Base-by-base conservation (phyloP, 106 monocot species). In the Acorus gramineus region DNA sequence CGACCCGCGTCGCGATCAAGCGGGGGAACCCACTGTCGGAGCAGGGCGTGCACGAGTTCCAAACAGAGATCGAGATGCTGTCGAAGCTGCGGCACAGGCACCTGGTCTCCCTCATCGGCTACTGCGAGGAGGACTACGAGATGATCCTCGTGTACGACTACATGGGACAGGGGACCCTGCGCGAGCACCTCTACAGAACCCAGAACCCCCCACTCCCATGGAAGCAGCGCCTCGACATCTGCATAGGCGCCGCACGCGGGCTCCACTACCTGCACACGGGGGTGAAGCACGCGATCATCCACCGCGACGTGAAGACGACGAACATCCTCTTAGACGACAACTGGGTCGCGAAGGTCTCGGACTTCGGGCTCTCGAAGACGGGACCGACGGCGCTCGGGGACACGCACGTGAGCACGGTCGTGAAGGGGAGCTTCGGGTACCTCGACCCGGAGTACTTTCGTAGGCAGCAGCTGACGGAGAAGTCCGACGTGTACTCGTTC, bases 211-310 rank as follows among this genome's bases (percentile, higher is more conserved):
- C 83, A 0, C 73, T 92, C 4, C 46, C 86, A 6, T 92, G 91
- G 91, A 92, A 70, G 74, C 86, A 92, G 59, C 66, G 91, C 48
- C 72, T 92, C 4, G 87, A 92, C 69, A 84, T 92, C 68, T 87
- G 91, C 84, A 92, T 92, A 11, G 91, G 91, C 4, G 84, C 91
- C 0, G 91, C 91, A 28, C 75, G 86, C 0, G 91, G 91, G 11
- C 73, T 92, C 10, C 86, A 92, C 49, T 92, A 92, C 73, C 84
- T 92, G 46, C 91, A 92, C 76, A 92, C 91, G 42, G 91, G 91
- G 13, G 82, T 84, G 3, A 86, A 81, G 69, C 72, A 86, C 52
- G 76, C 86, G 45, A 81, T 92, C 65, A 92, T 92, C 59, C 91
- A 92, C 69, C 83, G 86, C 0, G 91, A 92, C 13, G 91, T 92